Evolutionary conservation across 305 asterid genomes (phyloP).

Genomic region (Fraxinus dipetala): DNA sequence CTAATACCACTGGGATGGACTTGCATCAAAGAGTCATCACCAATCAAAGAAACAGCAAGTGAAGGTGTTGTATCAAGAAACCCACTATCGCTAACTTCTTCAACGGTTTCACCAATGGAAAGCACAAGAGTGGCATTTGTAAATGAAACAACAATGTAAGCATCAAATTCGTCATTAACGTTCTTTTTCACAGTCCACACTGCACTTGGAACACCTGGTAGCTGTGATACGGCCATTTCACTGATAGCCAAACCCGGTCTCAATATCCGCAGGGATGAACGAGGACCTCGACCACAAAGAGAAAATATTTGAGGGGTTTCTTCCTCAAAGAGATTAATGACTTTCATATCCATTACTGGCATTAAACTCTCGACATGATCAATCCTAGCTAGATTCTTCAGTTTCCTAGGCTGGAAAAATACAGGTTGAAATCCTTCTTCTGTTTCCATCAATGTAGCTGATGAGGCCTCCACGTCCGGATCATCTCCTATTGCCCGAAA

Average conservation of each 20-base stretch:
- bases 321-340: constrained; percentile 80
- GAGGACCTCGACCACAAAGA: constrained; percentile 97
- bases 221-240: constrained; percentile 99
- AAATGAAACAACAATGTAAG: constrained; percentile 94
- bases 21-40: constrained; percentile 99
- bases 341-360: constrained; percentile 96
- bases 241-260: constrained; percentile 96
- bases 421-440: constrained; percentile 96
- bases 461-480: constrained; percentile 92
- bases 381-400: constrained; percentile 84
- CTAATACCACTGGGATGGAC: constrained; percentile 98
- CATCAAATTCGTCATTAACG: constrained; percentile 91
- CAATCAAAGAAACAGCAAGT: constrained; percentile 90
- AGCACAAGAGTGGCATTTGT: constrained; percentile 98
- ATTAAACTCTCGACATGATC: constrained; percentile 92
- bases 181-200: constrained; percentile 98
- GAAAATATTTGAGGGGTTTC: constrained; percentile 94
- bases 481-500: constrained; percentile 94
- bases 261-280: constrained; percentile 79
- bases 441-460: constrained; percentile 88
- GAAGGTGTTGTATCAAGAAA: constrained; percentile 97
- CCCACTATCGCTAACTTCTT: constrained; percentile 98
- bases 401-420: constrained; percentile 88
- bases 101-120: constrained; percentile 98
- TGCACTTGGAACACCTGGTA: constrained; percentile 98